phyloP scores from a whole-genome alignment of 2,329 filamentous ascomycete genomes.

The Ophiostoma perfectum region DNA sequence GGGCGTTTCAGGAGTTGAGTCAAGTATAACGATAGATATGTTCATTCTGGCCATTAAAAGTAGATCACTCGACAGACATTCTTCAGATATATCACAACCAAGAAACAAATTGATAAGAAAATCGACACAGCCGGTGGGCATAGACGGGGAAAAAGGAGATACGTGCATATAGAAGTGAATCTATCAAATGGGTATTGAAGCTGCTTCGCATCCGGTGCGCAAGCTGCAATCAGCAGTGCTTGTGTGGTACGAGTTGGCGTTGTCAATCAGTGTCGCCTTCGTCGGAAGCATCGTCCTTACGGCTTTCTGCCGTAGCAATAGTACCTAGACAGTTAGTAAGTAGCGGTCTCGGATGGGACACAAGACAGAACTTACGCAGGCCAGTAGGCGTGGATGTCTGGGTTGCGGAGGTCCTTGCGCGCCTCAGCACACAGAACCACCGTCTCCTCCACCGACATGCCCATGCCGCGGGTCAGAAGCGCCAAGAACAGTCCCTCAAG shows the following conservation, averaged over 20 bases:
- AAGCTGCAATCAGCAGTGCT: background rate
- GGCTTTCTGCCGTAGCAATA: slow-evolving; percentile 15
- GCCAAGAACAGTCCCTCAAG: slow-evolving; percentile 32
- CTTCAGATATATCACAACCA: too few species aligned
- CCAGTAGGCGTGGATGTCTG: slow-evolving; percentile 31
- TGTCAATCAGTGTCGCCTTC: background rate
- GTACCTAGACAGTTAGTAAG: background rate
- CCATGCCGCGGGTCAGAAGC: slow-evolving; percentile 31
- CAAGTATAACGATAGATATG: too few species aligned
- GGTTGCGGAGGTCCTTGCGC: slow-evolving; percentile 27
- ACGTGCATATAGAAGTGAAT: background rate
- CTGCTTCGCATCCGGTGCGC: background rate
- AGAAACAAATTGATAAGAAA: too few species aligned
- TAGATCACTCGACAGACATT: too few species aligned
- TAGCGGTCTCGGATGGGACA: too few species aligned
- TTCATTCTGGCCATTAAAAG: too few species aligned
- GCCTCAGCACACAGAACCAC: slow-evolving; percentile 26
- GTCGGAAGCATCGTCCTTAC: background rate
- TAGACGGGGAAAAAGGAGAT: background rate
- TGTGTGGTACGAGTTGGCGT: background rate
- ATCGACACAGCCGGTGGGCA: background rate
- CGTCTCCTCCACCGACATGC: slow-evolving; percentile 30
- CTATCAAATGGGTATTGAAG: background rate
- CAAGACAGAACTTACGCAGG: slow-evolving; percentile 24
- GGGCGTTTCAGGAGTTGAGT: too few species aligned